Base-by-base conservation (phyloP, 2,329 filamentous ascomycete species). In the Cercospora sp. region DNA sequence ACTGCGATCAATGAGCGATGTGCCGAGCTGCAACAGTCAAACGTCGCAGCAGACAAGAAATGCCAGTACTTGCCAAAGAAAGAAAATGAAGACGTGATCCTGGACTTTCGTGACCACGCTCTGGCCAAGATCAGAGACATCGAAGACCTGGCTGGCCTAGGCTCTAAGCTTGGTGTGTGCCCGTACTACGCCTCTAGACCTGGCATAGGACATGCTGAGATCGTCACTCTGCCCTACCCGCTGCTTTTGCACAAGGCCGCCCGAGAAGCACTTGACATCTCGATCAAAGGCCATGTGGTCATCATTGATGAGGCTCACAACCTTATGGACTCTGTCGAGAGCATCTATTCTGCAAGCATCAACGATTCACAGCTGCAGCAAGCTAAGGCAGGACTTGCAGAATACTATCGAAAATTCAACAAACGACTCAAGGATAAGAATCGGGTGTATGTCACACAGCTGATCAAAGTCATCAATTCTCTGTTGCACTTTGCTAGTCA, bases 291-390 rank as follows among this genome's bases (percentile, higher is more conserved):
- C 5, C 95, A 97, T 75, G 85, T 99, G 0, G 89, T 99, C n/a
- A 91, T 99, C 28, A 92, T 99, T 59, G 95, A 99, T 73, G 95
- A 99, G 82, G 95, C 95, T 0, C 95, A 99, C 78, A 99, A 99
- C 76, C 87, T 99, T 63, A 97, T 97, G 90, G 94, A 97, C 78
- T 93, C 94, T 0, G 92, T 99, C 57, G 88, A 92, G 16, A 90
- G 89, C 57, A 95, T 97, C 36, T 89, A 97, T 77, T 94, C 94
- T 0, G 88, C 92, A 0, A 88, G 91, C 40, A 85, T 98, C 20
- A 88, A 87, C 2, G 82, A 97, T 3, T 82, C 82, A 28, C 93
- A 97, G 70, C 82, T 98, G 18, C 87, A 87, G 60, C 85, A 86
- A 67, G 92, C 91, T 2, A 87, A 92, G 63, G 85, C 85, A 60